phyloP scores from a whole-genome alignment of 192 early-diverging fungal species.

The Coemansia nantahalensis region DNA sequence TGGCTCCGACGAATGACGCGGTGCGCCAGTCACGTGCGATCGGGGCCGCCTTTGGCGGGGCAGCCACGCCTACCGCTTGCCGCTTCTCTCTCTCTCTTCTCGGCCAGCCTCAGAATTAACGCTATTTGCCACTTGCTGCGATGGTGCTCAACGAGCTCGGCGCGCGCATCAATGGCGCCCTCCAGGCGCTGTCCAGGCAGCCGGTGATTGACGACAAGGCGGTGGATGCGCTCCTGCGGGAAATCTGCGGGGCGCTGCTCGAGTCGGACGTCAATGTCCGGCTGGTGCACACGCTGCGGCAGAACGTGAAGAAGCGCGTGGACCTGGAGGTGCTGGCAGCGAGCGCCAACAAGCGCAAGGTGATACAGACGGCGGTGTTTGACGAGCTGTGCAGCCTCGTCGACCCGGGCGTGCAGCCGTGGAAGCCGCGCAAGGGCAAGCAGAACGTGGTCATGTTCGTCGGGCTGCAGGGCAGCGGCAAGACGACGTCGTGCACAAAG shows the following conservation, averaged over 20 bases:
- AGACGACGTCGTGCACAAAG: conserved; percentile 97
- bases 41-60: too few relatives aligned
- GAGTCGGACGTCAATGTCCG: conserved; percentile 90
- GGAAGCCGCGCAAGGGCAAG: conserved; percentile 79
- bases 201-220: conserved; percentile 90
- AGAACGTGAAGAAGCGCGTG: conserved; percentile 80
- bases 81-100: too few relatives aligned
- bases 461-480: conserved; percentile 92
- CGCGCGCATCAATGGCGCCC: conserved; percentile 78
- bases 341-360: conserved; percentile 80
- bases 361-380: conserved; percentile 86
- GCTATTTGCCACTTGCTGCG: too few relatives aligned
- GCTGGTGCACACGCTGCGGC: conserved; percentile 77
- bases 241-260: conserved; percentile 84
- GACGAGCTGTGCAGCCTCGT: conserved; percentile 88
- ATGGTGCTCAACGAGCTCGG: conserved; percentile 94
- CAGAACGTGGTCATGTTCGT: conserved; percentile 96
- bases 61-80: too few relatives aligned
- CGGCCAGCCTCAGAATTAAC: too few relatives aligned
- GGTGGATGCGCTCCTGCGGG: conserved; percentile 76
- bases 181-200: conserved; percentile 73
- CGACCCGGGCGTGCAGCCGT: conserved; percentile 84
- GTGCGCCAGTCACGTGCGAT: too few relatives aligned
- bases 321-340: conserved; percentile 80
- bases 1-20: not conserved